Base-by-base conservation (phyloP, 179 eudicot genomes). In the Heliamphora pulchella region DNA sequence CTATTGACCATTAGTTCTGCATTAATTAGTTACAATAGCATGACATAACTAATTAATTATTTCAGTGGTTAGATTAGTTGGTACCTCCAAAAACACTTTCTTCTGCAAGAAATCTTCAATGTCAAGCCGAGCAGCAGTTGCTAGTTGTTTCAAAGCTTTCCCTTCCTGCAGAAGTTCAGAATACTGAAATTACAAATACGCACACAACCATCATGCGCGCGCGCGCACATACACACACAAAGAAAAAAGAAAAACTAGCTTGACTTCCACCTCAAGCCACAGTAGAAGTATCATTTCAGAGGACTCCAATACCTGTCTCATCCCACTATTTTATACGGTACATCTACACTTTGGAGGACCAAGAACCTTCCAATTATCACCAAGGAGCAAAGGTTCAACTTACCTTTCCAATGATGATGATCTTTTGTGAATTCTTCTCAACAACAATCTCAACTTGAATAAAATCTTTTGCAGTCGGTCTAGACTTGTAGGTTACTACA, bases 21-120 rank as follows among this genome's bases (percentile, higher is more conserved):
- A 48, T 43, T n/a, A n/a, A 43, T 53, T 70, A 57, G 73, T 46
- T 18, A 20, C n/a, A 39, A 50, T 71, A 17, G 74, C 47, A 67
- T 1, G 20, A 7, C 64, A 44, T 0, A 71, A 31, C 75, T 18
- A 50, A 54, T 1, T 15, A 41, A 73, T 54, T 75, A 50, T 71
- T 58, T 43, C 44, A 75, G 53, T 3, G 61, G 39, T 58, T 57
- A 41, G 53, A 75, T 44, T 17, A 51, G 64, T 84, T 51, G 77
- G 39, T 84, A 91, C 99, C 99, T 94, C 99, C 74, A 96, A 83
- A 85, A 81, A 96, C 46, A 96, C 99, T 87, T 96, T 91, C 88
- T 96, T 96, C 88, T 94, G 98, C 91, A 96, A 80, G 84, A 96
- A 96, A 90, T 96, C 98, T 89, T 96, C 99, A 76, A 96, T 92